A percentile compares a stretch with the other conserved stretches of the same genome.
These are phyloP conservation scores for Candida coquimbonensis DNA, from an alignment of 805 yeast genomes.

Conservation along the genomic window DNA sequence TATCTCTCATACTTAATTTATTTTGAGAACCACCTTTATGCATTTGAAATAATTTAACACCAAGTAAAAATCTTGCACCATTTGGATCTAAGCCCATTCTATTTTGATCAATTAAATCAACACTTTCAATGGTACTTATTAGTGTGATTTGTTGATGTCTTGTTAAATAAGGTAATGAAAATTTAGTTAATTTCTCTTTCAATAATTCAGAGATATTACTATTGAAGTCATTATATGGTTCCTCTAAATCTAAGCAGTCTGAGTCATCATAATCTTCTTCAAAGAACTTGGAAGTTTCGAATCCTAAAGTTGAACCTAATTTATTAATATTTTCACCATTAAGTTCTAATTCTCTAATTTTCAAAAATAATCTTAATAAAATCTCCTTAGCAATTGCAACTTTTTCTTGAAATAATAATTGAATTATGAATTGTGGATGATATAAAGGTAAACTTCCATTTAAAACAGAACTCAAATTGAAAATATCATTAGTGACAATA, in stretches of 20 bases:
- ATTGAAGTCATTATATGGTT: slow-evolving; percentile 36
- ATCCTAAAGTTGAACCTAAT: slow-evolving; percentile 25
- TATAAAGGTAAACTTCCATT: slow-evolving; percentile 88
- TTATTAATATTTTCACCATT: slow-evolving; percentile 20
- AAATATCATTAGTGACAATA: slow-evolving; percentile 46
- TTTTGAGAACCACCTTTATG: slow-evolving; percentile 43
- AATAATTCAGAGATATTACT: slow-evolving; percentile 39
- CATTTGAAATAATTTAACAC: slow-evolving; percentile 58
- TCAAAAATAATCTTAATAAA: slow-evolving; percentile 44
- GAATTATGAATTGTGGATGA: slow-evolving; percentile 85
- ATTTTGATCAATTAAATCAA: slow-evolving; percentile 45
- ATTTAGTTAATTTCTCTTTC: slow-evolving; percentile 51
- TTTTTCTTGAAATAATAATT: slow-evolving; percentile 60
- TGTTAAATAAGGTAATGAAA: slow-evolving; percentile 71
- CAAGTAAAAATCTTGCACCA: slow-evolving; percentile 66
- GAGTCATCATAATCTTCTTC: neutral
- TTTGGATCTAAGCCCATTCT: slow-evolving; percentile 33
- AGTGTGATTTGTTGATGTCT: slow-evolving; percentile 89
- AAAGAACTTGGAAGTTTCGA: slow-evolving; percentile 25
- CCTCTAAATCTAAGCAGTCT: slow-evolving; percentile 20
- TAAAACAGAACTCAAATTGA: slow-evolving; percentile 65
- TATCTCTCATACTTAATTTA: slow-evolving; percentile 67
- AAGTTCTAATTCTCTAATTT: slow-evolving; percentile 48
- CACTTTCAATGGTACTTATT: slow-evolving; percentile 58
- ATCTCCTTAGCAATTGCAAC: slow-evolving; percentile 48